Evolutionary conservation across 2,329 filamentous ascomycete species (phyloP), one percentile per base, ranked within the genome.

Genomic region (Leptographium wingfieldii): DNA sequence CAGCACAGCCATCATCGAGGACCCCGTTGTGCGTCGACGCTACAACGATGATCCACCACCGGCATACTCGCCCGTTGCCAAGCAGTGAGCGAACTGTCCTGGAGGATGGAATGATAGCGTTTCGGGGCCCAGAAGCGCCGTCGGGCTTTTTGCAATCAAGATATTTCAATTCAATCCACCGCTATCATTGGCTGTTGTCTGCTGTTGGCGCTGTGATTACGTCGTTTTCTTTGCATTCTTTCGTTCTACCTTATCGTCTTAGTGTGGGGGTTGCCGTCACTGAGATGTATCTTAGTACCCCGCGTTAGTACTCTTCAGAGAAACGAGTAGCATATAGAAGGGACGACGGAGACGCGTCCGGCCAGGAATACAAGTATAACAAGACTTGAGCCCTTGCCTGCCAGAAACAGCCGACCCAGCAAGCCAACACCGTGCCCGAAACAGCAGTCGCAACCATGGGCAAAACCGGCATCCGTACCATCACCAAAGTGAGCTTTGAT

Each of bases 401-500:
- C 22, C 48, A 27, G 25, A 51, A 27, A 19, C 48, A 49, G n/a
- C 9, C 10, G 9, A 12, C 27, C 7, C 43, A 43, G 16, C 40
- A 40, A 40, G 49, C 38, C 25, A 29, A 10, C 19, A 12, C 43
- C 33, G n/a, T 53, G n/a, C 19, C 22, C 27, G 5, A 57, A 55
- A 43, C 22, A 35, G 31, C 55, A 57, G 11, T 11, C 52, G 35
- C 31, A 40, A 55, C 27, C 27, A 75, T 74, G 73, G 70, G 69
- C 59, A 72, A 69, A 62, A 66, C 68, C 1, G 81, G 74, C 48
- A 85, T 92, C 65, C 83, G 89, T 60, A 88, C 84, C 43, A 85
- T 84, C 22, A 81, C 87, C 60, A 87, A 86, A 69, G 86, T 92
- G 52, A 84, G 86, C 68, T 75, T 92, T 33, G 80, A 88, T 61